A percentile compares a stretch with the other conserved stretches of the same genome.
Evolutionary conservation across 2,329 filamentous ascomycete species (phyloP).

Genomic region (Apiospora hydei): DNA sequence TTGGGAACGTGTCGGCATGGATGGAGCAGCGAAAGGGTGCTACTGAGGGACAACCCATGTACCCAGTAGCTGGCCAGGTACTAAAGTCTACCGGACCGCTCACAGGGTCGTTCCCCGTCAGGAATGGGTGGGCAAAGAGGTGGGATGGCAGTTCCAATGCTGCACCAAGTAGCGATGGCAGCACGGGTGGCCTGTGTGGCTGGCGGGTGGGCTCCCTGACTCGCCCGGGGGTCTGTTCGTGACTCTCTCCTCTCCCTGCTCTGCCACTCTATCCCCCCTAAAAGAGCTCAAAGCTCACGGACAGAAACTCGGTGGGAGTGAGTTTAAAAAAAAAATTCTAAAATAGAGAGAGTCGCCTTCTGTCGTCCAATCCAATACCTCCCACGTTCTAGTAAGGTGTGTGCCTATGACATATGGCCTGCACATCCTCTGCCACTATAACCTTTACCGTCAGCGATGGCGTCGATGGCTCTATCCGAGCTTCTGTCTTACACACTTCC

Average conservation of each 20-base stretch:
- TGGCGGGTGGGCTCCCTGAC: constrained; percentile 14
- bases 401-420: not conserved
- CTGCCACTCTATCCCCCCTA: not conserved
- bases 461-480: not conserved
- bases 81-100: not conserved
- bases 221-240: constrained; percentile 6
- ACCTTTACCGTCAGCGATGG: not conserved
- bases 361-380: not conserved
- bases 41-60: constrained; percentile 2
- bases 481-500: not conserved
- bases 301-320: not conserved
- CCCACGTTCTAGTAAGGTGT: not conserved
- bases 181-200: constrained; percentile 19
- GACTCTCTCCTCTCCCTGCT: not conserved
- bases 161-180: constrained; percentile 10
- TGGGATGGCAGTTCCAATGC: constrained; percentile 21
- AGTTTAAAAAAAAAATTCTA: constrained; percentile 1
- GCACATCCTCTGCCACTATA: constrained; percentile 1
- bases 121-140: not conserved
- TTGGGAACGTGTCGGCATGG: constrained; percentile 10
- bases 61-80: constrained; percentile 13
- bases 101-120: constrained; percentile 9
- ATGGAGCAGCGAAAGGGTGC: not conserved
- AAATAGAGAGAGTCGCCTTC: not conserved
- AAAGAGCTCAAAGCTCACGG: not conserved